Evolutionary conservation across 2,329 filamentous ascomycete species (phyloP), one percentile per base, ranked within the genome.

Genomic region (Cryphonectria naterciae): DNA sequence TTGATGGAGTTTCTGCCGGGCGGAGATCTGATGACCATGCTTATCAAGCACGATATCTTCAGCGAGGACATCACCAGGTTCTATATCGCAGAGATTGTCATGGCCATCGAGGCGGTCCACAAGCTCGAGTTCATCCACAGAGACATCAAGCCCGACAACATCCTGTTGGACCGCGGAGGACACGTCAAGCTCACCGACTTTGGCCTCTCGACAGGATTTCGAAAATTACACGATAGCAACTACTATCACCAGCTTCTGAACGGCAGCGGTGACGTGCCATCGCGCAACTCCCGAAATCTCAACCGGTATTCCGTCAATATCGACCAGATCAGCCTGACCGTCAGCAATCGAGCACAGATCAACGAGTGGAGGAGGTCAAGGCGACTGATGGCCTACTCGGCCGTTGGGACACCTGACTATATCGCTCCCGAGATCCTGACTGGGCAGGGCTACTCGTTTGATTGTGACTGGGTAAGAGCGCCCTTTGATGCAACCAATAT

Each of bases 11-110:
- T 93, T 81, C 85, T 94, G 77, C 92, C 92, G 25, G 92, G 92
- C 80, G 92, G 92, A 80, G 92, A 94, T 83, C 80, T 94, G 77
- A 94, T 94, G 92, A 94, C 91, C 6, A 93, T 94, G 91, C 83
- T 94, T 74, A 94, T 94, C 83, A 94, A 93, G 82, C 94, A 94
- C 76, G 92, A 94, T 79, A 93, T 94, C 75, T 94, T 94, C 80
- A 92, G 91, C 0, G 91, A 94, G 77, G 92, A 94, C 74, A 93
- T 94, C 74, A 94, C 92, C 28, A 86, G 92, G n/a, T 94, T 94
- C 80, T 94, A 94, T 80, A 93, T 94, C 88, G 92, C 92, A 10
- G 91, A 94, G 79, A 91, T 94, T 74, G 89, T 92, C 52, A 87
- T 93, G 78, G 91, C 92, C n/a, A 93, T 94, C 75, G 92, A 94